phyloP scores from a whole-genome alignment of 1,139 yeast genomes.

The Lipomyces yarrowii region DNA sequence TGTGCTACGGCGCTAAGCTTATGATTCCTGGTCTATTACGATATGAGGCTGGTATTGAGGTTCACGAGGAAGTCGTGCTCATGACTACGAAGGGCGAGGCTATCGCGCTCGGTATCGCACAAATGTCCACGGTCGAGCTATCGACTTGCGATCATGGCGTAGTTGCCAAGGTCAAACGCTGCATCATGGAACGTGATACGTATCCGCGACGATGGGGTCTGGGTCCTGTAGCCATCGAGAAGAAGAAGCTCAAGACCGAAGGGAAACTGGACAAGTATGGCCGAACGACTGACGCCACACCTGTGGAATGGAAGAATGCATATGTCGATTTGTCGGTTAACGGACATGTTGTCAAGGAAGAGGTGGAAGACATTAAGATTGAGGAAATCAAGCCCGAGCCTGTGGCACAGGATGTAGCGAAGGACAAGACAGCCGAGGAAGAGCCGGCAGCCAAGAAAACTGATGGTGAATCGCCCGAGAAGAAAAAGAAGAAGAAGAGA shows the following conservation, averaged over 20 bases:
- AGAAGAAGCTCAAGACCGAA: slow-evolving; percentile 96
- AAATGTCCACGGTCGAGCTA: slow-evolving; percentile 96
- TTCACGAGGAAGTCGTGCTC: slow-evolving; percentile 95
- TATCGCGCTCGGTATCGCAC: slow-evolving; percentile 97
- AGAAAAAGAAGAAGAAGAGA: slow-evolving; percentile 50
- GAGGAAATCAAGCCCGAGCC: slow-evolving; percentile 44
- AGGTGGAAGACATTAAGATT: slow-evolving; percentile 45
- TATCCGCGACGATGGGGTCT: slow-evolving; percentile 99
- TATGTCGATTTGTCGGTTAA: slow-evolving; percentile 81
- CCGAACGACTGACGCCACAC: slow-evolving; percentile 89
- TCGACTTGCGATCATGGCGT: slow-evolving; percentile 98
- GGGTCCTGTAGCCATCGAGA: slow-evolving; percentile 98
- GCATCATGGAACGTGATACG: slow-evolving; percentile 98
- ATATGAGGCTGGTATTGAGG: slow-evolving; percentile 96
- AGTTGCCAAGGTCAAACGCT: slow-evolving; percentile 97
- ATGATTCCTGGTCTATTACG: slow-evolving; percentile 98
- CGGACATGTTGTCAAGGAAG: slow-evolving; percentile 52
- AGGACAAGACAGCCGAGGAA: slow-evolving; percentile 21
- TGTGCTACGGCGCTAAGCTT: slow-evolving; percentile 97
- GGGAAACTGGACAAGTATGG: slow-evolving; percentile 97
- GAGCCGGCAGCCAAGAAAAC: slow-evolving; percentile 22
- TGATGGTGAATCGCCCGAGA: slow-evolving; percentile 37
- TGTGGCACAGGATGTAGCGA: slow-evolving; percentile 36
- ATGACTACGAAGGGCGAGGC: slow-evolving; percentile 99
- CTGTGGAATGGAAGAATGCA: slow-evolving; percentile 85